Evolutionary conservation across 129 eudicot genomes (phyloP), one percentile per base, ranked within the genome.

Genomic region (Kitagawia praeruptora): DNA sequence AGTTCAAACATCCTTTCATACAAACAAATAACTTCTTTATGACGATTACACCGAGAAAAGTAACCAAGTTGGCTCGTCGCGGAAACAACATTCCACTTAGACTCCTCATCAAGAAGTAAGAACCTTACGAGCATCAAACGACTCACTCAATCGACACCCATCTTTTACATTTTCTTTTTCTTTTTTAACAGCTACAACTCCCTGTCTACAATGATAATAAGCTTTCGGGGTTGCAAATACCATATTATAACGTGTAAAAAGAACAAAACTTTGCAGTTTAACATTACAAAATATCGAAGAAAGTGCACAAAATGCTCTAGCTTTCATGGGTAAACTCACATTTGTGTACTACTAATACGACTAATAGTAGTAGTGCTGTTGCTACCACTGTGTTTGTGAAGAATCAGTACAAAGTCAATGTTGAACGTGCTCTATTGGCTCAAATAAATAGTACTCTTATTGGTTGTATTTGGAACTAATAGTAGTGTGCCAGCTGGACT

Each of bases 31-130:
- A 89, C 83, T 38, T 88, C 93, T 3, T 40, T 34, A 69, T 82
- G 87, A 39, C 58, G 75, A 37, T 80, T 85, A 75, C 81, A 81
- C n/a, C 82, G 85, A 70, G 85, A 77, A 56, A 88, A 79, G 15
- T 69, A 83, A 87, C 93, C 70, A 74, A 92, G 87, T 76, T 85
- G 75, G 21, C 88, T 15, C 5, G 96, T 88, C 56, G 82, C 80
- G 11, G 91, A 85, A 81, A 85, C 80, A 6, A 88, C 91, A 61
- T 90, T 85, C 79, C 91, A 69, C 78, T 83, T 44, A 51, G 88
- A 85, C 89, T 82, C 40, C 85, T 84, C 87, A 56, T 92, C 97
- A 85, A 92, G n/a, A n/a, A n/a, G n/a, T n/a, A n/a, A n/a, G 78
- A 91, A 85, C 51, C 11, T 87, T 79, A 47, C 48, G 70, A 18